These are phyloP conservation scores for Candida sp. DNA, from an alignment of 1,139 yeast genomes.

Conservation along the genomic window DNA sequence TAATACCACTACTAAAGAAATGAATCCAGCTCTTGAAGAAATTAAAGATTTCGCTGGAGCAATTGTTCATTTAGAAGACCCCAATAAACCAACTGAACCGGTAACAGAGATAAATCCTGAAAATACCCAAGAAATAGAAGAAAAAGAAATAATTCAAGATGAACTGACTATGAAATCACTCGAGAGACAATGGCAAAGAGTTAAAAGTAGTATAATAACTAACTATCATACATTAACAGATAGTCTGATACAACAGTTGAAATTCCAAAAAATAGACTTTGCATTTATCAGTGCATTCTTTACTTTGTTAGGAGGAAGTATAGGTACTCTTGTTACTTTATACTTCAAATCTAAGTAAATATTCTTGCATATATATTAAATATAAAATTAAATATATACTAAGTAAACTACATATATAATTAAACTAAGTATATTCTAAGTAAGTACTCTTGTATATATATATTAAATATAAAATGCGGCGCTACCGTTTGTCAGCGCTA, in stretches of 20 bases:
- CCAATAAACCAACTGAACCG: not conserved
- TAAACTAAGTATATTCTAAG: too few species aligned
- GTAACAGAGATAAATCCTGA: not conserved
- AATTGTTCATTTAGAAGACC: not conserved
- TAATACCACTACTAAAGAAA: not conserved
- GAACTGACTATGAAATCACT: not conserved
- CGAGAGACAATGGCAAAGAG: conserved; percentile 12
- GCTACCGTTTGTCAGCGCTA: not conserved
- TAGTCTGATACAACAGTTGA: conserved; percentile 13
- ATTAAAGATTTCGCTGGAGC: conserved; percentile 7
- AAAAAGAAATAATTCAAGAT: not conserved
- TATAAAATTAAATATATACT: too few species aligned
- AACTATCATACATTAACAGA: conserved; percentile 18
- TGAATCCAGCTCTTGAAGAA: conserved; percentile 1
- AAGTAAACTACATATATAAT: too few species aligned
- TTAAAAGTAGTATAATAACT: conserved; percentile 10
- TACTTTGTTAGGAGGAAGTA: conserved; percentile 17
- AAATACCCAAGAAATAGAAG: not conserved
- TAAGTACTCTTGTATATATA: too few species aligned
- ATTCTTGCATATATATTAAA: too few species aligned
- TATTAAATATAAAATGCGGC: too few species aligned
- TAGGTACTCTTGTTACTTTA: conserved; percentile 20
- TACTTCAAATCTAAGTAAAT: conserved; percentile 7
- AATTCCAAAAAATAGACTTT: conserved; percentile 22
- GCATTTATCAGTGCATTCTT: conserved; percentile 16